phyloP scores from a whole-genome alignment of 2,329 filamentous ascomycete species.

The Claviceps lovelessii region DNA sequence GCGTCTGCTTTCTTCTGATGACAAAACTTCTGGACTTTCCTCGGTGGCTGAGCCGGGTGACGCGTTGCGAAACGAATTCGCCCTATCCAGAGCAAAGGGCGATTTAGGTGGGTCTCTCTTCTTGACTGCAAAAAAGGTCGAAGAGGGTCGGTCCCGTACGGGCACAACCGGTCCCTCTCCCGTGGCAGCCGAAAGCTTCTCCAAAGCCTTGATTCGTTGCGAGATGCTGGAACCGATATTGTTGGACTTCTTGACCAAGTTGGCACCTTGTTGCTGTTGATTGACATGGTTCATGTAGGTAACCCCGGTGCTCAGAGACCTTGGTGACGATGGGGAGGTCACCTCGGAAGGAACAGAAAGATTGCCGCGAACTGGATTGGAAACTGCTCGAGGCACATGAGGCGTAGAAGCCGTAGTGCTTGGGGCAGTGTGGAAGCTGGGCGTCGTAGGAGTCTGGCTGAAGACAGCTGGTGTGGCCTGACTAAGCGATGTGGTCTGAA shows the following conservation, averaged over 20 bases:
- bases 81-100: slow-evolving; percentile 30
- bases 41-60: slow-evolving; percentile 20
- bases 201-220: slow-evolving; percentile 82
- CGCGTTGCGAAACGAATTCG: slow-evolving; percentile 23
- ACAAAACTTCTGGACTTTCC: slow-evolving; percentile 28
- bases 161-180: slow-evolving; percentile 12
- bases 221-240: slow-evolving; percentile 86
- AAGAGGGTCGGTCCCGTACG: slow-evolving; percentile 28
- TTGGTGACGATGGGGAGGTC: slow-evolving; percentile 26
- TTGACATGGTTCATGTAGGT: slow-evolving; percentile 40
- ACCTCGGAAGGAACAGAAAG: slow-evolving; percentile 32
- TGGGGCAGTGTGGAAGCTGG: slow-evolving; percentile 33
- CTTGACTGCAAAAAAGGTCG: slow-evolving; percentile 46
- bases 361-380: slow-evolving; percentile 30
- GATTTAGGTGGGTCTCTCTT: slow-evolving; percentile 32
- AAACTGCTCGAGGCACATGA: slow-evolving; percentile 32
- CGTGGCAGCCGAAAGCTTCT: slow-evolving; percentile 49
- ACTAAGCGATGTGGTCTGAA: slow-evolving; percentile 41
- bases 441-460: slow-evolving; percentile 67
- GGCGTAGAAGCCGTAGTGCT: slow-evolving; percentile 6
- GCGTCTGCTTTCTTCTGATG: slow-evolving; percentile 27
- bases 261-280: slow-evolving; percentile 30
- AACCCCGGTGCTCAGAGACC: slow-evolving; percentile 43
- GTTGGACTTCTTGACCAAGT: slow-evolving; percentile 43
- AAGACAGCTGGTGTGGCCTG: slow-evolving; percentile 71